Base-by-base conservation (phyloP, 345 rosid genomes). In the Bruguiera parviflora region DNA sequence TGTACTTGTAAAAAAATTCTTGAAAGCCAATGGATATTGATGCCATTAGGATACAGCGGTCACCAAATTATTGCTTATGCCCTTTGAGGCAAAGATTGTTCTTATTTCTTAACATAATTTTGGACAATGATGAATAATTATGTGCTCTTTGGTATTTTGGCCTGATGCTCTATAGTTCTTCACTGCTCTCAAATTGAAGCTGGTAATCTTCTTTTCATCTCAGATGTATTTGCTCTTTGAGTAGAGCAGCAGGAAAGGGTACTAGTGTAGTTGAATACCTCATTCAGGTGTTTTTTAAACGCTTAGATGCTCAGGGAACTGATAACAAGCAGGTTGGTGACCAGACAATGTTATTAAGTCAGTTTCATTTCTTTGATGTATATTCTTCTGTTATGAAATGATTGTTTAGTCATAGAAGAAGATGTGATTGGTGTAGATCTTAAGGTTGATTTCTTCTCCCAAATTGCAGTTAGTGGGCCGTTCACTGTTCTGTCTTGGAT, bases 141-240 rank as follows among this genome's bases (percentile, higher is more conserved):
- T 56, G 27, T 27, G 35, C 33, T 33, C 58, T 10, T 5, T 58
- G 47, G 61, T 47, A 16, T 56, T 16, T 47, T 52, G 63, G 32
- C 39, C 39, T 24, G 37, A 52, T 5, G 5, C 4, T 25, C 2
- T 20, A 37, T 60, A 5, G 10, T 25, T 63, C 22, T 64, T 63
- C 57, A 58, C 27, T 52, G 67, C 5, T 65, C 64, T 70, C 49
- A 52, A 49, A 31, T 61, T 63, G 61, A 57, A 55, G 18, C 24
- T 32, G 15, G 51, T 61, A 13, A 61, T 61, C 35, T 37, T 33
- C 72, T 71, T 69, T 58, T 72, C 33, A 67, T 76, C 49, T 43
- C 81, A 95, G 99, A 90, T 95, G 98, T 76, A 91, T 95, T 63
- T 89, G 97, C 70, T 90, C 96, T 64, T 87, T 92, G 80, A 86